Conservation (phyloP, 331 rosid species). For the Rhamnella rubrinervis region DNA sequence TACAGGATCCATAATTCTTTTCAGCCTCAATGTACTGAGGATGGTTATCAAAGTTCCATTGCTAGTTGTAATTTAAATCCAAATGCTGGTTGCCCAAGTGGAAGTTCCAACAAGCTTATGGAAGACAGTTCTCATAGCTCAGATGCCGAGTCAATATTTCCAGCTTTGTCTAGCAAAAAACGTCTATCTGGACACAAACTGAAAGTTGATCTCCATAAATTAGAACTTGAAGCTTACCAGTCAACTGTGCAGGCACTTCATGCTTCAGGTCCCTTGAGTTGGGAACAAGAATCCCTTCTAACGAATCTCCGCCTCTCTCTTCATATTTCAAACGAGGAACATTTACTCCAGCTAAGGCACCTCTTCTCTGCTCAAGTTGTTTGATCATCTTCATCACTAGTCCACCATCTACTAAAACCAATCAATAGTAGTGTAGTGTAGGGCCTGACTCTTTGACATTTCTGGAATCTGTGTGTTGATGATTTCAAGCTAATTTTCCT, state of each 20-base stretch:
- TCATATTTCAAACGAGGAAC: conserved; percentile 33
- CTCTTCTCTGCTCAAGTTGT: conserved; percentile 23
- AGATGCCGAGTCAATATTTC: conserved; percentile 23
- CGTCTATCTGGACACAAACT: not conserved
- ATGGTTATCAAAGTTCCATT: conserved; percentile 26
- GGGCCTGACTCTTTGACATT: not conserved
- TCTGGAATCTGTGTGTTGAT: not conserved
- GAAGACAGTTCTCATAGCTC: conserved; percentile 8
- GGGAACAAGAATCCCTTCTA: conserved; percentile 35
- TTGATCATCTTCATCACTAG: conserved; percentile 1
- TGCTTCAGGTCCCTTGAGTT: conserved; percentile 36
- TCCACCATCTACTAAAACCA: not conserved
- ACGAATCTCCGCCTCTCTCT: conserved; percentile 34
- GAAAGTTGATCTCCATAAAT: conserved; percentile 20
- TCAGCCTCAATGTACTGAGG: conserved; percentile 1
- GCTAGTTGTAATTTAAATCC: conserved; percentile 31
- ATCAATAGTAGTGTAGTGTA: too few species aligned
- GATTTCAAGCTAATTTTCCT: not conserved
- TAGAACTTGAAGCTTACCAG: conserved; percentile 29
- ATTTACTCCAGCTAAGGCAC: conserved; percentile 28
- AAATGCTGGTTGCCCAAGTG: not conserved
- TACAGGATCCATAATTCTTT: not conserved
- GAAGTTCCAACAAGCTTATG: not conserved
- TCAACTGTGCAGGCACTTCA: conserved; percentile 27
- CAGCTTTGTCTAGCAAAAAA: conserved; percentile 8